phyloP scores from a whole-genome alignment of 83 land plant species.

The Picea abies region DNA sequence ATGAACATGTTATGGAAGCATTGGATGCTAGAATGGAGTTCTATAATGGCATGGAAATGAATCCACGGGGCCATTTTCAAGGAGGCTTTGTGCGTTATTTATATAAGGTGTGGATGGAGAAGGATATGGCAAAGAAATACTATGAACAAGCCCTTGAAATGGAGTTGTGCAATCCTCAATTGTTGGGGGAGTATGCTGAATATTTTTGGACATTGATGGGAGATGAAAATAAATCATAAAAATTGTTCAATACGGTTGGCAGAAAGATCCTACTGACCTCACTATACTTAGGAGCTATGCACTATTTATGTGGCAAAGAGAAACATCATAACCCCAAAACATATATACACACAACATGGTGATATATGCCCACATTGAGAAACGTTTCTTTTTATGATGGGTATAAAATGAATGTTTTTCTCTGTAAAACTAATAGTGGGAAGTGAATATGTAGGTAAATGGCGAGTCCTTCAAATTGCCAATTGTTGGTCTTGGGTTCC shows the following conservation, averaged over 20 bases:
- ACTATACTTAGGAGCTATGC: not conserved
- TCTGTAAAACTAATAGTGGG: too few relatives aligned
- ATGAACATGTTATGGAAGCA: not conserved
- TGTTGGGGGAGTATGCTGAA: slow-evolving; percentile 10
- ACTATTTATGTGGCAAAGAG: not conserved
- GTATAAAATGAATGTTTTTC: too few relatives aligned
- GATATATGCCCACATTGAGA: too few relatives aligned
- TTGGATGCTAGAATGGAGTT: not conserved
- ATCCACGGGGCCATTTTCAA: not conserved
- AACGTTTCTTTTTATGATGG: too few relatives aligned
- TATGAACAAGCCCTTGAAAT: slow-evolving; percentile 16
- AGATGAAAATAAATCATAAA: slow-evolving; percentile 1
- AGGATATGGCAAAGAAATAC: slow-evolving; percentile 7
- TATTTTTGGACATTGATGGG: slow-evolving; percentile 11
- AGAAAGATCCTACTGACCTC: slow-evolving; percentile 1
- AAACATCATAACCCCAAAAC: too few relatives aligned
- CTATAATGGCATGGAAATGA: not conserved
- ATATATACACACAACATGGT: too few relatives aligned
- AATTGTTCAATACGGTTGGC: not conserved
- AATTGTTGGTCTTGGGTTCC: too few relatives aligned
- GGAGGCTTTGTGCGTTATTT: slow-evolving; percentile 10
- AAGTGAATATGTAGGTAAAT: too few relatives aligned
- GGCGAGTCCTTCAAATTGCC: too few relatives aligned
- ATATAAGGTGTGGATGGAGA: slow-evolving; percentile 10
- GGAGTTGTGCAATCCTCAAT: not conserved